These are phyloP conservation scores for Aureobasidium namibiae DNA, from an alignment of 2,329 filamentous ascomycete genomes.

Conservation along the genomic window DNA sequence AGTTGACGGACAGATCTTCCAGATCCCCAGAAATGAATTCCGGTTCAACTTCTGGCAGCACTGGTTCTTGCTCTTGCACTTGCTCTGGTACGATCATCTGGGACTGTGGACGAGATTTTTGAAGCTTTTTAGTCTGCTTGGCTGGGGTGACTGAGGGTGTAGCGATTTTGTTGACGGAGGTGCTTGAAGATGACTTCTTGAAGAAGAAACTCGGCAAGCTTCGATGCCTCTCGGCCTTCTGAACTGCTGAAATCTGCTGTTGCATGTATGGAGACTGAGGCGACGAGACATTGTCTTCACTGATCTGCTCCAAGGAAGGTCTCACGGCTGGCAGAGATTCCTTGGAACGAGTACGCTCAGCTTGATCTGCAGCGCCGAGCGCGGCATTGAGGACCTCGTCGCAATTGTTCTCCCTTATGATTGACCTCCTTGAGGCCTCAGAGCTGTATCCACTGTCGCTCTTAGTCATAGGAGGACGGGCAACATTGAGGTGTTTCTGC, in stretches of 20 bases:
- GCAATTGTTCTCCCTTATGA: slow-evolving; percentile 14
- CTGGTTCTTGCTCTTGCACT: neutral
- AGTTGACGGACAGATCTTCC: slow-evolving; percentile 27
- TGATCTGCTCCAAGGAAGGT: neutral
- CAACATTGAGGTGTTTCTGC: neutral
- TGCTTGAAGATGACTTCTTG: slow-evolving; percentile 6
- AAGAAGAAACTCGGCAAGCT: slow-evolving; percentile 11
- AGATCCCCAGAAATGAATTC: slow-evolving; percentile 19
- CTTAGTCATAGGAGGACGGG: slow-evolving; percentile 14
- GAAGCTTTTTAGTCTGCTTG: slow-evolving; percentile 19
- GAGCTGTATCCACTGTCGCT: slow-evolving; percentile 29
- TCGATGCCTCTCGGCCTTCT: slow-evolving; percentile 5
- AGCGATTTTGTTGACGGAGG: slow-evolving; percentile 1
- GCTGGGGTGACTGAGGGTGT: neutral
- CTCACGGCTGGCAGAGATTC: neutral
- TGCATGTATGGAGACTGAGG: neutral
- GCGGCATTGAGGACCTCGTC: slow-evolving; percentile 14
- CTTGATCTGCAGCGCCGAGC: neutral
- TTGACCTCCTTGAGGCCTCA: slow-evolving; percentile 18
- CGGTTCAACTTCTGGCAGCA: neutral
- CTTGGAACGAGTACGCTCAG: neutral
- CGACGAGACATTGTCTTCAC: neutral
- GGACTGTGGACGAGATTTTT: slow-evolving; percentile 19
- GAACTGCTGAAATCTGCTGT: neutral
- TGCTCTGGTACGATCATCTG: neutral